These are phyloP conservation scores for Amaranthus cruentus DNA, from an alignment of 148 eudicot species.

Conservation along the genomic window DNA sequence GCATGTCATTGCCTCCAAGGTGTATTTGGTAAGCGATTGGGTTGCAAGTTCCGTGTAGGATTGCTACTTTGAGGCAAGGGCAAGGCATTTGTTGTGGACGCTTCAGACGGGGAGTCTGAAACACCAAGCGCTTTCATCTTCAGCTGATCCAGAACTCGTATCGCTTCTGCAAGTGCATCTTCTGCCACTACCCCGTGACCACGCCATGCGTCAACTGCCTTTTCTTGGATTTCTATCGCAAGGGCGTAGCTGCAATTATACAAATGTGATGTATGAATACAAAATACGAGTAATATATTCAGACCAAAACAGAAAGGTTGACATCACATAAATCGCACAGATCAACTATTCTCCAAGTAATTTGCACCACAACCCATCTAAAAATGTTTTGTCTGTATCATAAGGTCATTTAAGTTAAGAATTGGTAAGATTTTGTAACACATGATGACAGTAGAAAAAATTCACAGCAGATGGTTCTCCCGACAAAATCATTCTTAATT, in stretches of 20 bases:
- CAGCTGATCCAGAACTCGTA: conserved; percentile 52
- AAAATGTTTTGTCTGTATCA: too few species aligned
- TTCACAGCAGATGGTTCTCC: too few species aligned
- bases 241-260: conserved; percentile 57
- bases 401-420: background rate
- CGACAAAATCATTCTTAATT: too few species aligned
- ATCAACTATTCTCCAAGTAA: background rate
- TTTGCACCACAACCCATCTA: too few species aligned
- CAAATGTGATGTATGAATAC: background rate
- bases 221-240: conserved; percentile 81
- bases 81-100: conserved; percentile 37
- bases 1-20: conserved; percentile 8
- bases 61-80: conserved; percentile 48
- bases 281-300: background rate
- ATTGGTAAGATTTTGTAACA: background rate
- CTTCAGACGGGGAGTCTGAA: conserved; percentile 16
- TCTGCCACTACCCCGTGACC: conserved; percentile 65
- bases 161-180: conserved; percentile 72
- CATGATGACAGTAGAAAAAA: background rate
- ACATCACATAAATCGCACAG: background rate
- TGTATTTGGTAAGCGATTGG: conserved; percentile 16
- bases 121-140: conserved; percentile 43
- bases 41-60: conserved; percentile 33
- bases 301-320: background rate
- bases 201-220: conserved; percentile 65